phyloP scores from a whole-genome alignment of 78 protist species.

The Dictyostelium firmibasis region DNA sequence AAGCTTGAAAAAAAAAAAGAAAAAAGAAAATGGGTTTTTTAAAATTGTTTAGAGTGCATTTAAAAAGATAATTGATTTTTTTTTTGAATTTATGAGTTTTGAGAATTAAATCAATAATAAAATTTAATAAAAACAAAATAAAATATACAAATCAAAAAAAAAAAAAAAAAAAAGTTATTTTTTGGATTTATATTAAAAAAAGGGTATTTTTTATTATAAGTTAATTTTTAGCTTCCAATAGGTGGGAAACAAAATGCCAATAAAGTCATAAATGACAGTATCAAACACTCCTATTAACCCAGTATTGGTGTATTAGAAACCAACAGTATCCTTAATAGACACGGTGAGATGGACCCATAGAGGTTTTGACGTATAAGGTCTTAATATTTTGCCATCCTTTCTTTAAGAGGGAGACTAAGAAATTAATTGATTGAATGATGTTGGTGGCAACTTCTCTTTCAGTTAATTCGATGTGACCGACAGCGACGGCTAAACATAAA shows the following conservation, averaged over 20 bases:
- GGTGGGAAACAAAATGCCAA: not conserved
- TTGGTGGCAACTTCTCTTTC: slow-evolving; percentile 93
- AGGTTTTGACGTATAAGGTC: slow-evolving; percentile 96
- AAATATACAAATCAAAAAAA: too few relatives aligned
- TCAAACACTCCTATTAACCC: not conserved
- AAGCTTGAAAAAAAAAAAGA: too few relatives aligned
- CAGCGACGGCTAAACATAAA: slow-evolving; percentile 97
- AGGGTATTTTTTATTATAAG: slow-evolving; percentile 6
- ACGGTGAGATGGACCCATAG: slow-evolving; percentile 96
- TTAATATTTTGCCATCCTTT: slow-evolving; percentile 99
- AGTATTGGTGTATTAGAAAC: not conserved
- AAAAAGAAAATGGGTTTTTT: too few relatives aligned
- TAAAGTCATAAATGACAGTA: not conserved
- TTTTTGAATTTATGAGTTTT: too few relatives aligned
- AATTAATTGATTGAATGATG: slow-evolving; percentile 96
- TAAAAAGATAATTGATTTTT: too few relatives aligned
- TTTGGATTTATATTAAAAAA: not conserved
- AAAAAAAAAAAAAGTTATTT: not conserved
- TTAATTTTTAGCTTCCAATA: slow-evolving; percentile 11
- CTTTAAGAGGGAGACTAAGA: slow-evolving; percentile 99
- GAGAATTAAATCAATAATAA: too few relatives aligned
- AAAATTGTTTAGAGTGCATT: too few relatives aligned
- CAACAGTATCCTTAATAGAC: slow-evolving; percentile 89
- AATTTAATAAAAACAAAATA: too few relatives aligned
- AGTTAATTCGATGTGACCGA: slow-evolving; percentile 97